phyloP scores from a whole-genome alignment of 805 yeast genomes.

The Kodamaea laetipori region DNA sequence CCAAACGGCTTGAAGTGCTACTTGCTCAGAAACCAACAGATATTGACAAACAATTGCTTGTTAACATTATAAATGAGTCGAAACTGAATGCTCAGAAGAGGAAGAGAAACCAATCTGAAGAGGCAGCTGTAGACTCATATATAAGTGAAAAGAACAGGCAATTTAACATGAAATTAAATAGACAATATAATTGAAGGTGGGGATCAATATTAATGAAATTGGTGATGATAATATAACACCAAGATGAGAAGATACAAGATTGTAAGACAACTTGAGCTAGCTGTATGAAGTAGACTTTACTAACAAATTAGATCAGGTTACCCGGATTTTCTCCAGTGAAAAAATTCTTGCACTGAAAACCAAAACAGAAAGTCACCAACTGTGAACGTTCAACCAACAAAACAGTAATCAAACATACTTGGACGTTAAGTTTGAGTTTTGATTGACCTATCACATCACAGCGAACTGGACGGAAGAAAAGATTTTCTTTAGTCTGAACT shows the following conservation, averaged over 20 bases:
- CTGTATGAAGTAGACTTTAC: too few relatives aligned
- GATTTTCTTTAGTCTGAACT: neutral
- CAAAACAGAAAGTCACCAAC: slow-evolving; percentile 9
- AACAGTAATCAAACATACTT: slow-evolving; percentile 2
- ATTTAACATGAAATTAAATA: slow-evolving; percentile 66
- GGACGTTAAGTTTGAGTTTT: slow-evolving; percentile 1
- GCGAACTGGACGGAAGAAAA: slow-evolving; percentile 2
- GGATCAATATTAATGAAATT: too few relatives aligned
- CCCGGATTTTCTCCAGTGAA: slow-evolving; percentile 6
- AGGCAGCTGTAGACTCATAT: slow-evolving; percentile 41
- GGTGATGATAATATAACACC: too few relatives aligned
- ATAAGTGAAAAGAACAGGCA: slow-evolving; percentile 74
- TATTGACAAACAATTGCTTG: slow-evolving; percentile 25
- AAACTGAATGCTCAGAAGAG: slow-evolving; percentile 40
- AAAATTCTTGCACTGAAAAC: slow-evolving; percentile 5
- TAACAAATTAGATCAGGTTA: slow-evolving; percentile 2
- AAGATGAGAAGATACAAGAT: too few relatives aligned
- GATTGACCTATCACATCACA: neutral
- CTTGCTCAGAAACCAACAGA: slow-evolving; percentile 9
- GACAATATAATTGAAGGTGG: slow-evolving; percentile 42
- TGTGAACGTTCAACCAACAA: slow-evolving; percentile 2
- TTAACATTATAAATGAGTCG: slow-evolving; percentile 33
- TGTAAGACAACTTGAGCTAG: too few relatives aligned
- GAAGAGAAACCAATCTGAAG: slow-evolving; percentile 36
- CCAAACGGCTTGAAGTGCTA: slow-evolving; percentile 2